phyloP scores from a whole-genome alignment of 495 filamentous ascomycete genomes.

The Geoglossum glabrum region DNA sequence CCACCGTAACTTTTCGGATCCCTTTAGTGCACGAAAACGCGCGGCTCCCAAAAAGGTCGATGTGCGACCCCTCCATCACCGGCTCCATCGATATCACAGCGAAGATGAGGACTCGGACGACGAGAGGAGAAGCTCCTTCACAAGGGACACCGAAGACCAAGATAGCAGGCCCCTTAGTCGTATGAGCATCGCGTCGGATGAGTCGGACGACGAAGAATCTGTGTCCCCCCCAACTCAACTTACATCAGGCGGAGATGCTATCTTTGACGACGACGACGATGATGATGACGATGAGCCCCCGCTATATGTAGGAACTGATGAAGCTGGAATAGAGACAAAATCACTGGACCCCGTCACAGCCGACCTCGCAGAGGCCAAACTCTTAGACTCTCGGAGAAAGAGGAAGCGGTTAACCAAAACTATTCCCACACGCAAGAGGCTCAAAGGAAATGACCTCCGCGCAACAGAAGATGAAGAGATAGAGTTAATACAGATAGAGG shows the following conservation, averaged over 20 bases:
- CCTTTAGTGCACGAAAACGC: constrained; percentile 46
- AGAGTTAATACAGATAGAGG: background rate
- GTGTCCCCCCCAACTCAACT: constrained; percentile 5
- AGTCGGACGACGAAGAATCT: constrained; percentile 30
- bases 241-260: constrained; percentile 19
- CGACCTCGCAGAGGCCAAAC: background rate
- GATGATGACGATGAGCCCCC: constrained; percentile 5
- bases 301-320: background rate
- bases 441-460: constrained; percentile 24
- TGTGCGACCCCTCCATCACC: constrained; percentile 36
- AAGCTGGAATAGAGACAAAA: background rate
- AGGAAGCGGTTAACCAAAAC: constrained; percentile 45
- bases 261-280: constrained; percentile 25
- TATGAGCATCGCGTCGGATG: constrained; percentile 46
- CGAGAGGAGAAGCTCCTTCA: constrained; percentile 34
- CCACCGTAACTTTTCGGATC: constrained; percentile 54
- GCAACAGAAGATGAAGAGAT: constrained; percentile 4
- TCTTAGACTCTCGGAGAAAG: constrained; percentile 27
- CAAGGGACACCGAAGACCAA: constrained; percentile 57
- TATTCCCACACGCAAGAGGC: constrained; percentile 43
- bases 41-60: constrained; percentile 27
- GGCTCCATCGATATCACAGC: constrained; percentile 32
- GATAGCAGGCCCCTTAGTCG: constrained; percentile 67
- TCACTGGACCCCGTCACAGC: background rate
- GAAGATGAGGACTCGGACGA: constrained; percentile 42